These are phyloP conservation scores for Aspergillus diversus DNA, from an alignment of 495 filamentous ascomycete species.

Conservation along the genomic window DNA sequence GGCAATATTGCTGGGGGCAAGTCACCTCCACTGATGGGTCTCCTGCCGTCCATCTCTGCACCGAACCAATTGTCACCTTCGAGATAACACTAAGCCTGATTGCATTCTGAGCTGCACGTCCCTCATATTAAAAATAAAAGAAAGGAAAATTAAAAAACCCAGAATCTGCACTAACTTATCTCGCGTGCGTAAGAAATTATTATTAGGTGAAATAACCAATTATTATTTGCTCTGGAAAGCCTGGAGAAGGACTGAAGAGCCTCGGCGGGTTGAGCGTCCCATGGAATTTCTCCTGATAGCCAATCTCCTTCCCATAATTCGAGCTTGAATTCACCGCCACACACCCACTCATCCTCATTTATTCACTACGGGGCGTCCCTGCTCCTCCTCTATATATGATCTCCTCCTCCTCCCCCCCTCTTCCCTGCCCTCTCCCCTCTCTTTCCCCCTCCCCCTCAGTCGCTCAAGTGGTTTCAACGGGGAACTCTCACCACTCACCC, in stretches of 20 bases:
- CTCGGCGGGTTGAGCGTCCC: not conserved
- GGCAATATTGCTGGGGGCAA: not conserved
- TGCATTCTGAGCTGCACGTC: not conserved
- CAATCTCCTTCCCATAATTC: not conserved
- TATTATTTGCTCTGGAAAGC: not conserved
- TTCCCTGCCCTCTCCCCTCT: not conserved
- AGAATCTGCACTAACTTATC: constrained; percentile 7
- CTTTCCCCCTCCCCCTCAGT: constrained; percentile 4
- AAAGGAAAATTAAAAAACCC: not conserved
- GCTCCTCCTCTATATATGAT: constrained; percentile 3
- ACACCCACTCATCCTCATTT: not conserved
- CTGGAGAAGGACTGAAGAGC: constrained; percentile 8
- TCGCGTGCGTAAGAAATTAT: not conserved
- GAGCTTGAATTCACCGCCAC: not conserved
- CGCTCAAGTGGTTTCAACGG: not conserved
- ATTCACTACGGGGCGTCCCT: no score
- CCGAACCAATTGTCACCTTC: not conserved
- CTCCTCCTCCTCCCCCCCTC: constrained; percentile 2
- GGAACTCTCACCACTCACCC: not conserved
- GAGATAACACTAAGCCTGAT: not conserved
- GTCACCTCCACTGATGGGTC: not conserved
- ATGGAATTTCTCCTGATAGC: constrained; percentile 6
- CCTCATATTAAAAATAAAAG: not conserved
- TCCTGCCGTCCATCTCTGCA: not conserved
- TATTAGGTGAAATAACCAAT: no score